A percentile compares a stretch with the other conserved stretches of the same genome.
phyloP scores from a whole-genome alignment of 2,329 filamentous ascomycete genomes.

The Lithohypha guttulata region DNA sequence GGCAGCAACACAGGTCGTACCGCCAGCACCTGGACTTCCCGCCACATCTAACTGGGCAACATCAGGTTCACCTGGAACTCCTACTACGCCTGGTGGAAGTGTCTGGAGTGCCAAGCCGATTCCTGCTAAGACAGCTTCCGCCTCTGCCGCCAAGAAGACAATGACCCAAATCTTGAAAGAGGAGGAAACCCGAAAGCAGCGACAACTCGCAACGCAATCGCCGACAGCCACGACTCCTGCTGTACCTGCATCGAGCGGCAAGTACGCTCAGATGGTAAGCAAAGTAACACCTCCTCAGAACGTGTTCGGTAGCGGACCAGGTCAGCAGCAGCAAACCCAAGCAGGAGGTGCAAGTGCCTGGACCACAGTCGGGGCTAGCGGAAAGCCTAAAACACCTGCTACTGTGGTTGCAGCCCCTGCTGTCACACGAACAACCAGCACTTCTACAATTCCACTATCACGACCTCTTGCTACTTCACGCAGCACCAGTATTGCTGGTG shows the following conservation, averaged over 20 bases:
- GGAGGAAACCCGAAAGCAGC: constrained; percentile 81
- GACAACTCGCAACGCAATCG: constrained; percentile 40
- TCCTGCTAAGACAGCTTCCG: constrained; percentile 30
- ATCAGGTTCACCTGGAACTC: constrained; percentile 55
- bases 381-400: constrained; percentile 70
- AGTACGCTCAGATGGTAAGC: constrained; percentile 87
- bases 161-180: constrained; percentile 94
- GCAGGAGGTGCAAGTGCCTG: constrained; percentile 55
- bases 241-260: constrained; percentile 57
- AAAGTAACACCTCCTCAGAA: constrained; percentile 48
- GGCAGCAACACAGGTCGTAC: constrained; percentile 47
- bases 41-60: constrained; percentile 84
- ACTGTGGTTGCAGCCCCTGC: constrained; percentile 39
- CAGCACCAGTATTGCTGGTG: constrained; percentile 29
- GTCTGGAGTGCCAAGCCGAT: constrained; percentile 44
- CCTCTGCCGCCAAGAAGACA: constrained; percentile 61
- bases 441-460: constrained; percentile 30
- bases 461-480: constrained; percentile 45
- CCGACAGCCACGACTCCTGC: constrained; percentile 30
- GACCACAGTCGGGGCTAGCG: constrained; percentile 90
- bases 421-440: constrained; percentile 38
- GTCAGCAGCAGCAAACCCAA: constrained; percentile 29
- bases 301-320: constrained; percentile 12
- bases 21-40: constrained; percentile 68
- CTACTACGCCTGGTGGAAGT: constrained; percentile 34